Conservation (phyloP, 768 basidiomycete genomes). For the Termitomyces sp. region DNA sequence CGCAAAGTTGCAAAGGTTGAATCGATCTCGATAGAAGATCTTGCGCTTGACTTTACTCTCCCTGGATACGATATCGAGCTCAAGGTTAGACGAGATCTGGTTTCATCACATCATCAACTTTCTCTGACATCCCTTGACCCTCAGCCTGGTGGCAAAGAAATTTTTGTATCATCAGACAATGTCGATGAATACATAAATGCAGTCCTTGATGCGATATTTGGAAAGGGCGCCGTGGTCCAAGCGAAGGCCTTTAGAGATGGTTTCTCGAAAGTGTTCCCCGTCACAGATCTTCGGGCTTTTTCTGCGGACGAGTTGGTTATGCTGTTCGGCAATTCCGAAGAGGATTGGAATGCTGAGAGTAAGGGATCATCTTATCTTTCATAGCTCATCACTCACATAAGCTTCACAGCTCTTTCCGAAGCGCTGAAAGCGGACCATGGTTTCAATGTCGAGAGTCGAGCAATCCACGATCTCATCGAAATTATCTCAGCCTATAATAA, state of each 20-base stretch:
- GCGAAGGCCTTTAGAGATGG: constrained; percentile 92
- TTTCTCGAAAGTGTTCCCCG: constrained; percentile 95
- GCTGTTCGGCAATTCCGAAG: constrained; percentile 95
- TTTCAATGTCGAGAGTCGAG: constrained; percentile 91
- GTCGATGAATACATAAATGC: constrained; percentile 86
- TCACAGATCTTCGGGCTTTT: constrained; percentile 87
- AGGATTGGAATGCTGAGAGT: constrained; percentile 96
- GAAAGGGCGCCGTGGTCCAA: constrained; percentile 72
- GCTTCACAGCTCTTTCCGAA: constrained; percentile 69
- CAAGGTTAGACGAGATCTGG: constrained; percentile 45
- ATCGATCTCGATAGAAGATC: constrained; percentile 73
- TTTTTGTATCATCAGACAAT: constrained; percentile 82
- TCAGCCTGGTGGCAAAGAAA: constrained; percentile 76
- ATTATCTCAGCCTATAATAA: constrained; percentile 81
- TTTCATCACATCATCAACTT: not conserved
- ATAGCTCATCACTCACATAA: constrained; percentile 9
- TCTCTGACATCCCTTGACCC: not conserved
- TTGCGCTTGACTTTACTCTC: constrained; percentile 93
- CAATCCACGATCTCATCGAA: constrained; percentile 84
- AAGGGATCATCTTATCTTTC: constrained; percentile 22
- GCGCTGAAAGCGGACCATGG: constrained; percentile 97
- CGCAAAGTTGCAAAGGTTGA: constrained; percentile 57
- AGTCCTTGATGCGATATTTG: constrained; percentile 85
- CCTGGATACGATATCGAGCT: constrained; percentile 96
- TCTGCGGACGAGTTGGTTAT: constrained; percentile 93